These are phyloP conservation scores for Yarrowia osloensis DNA, from an alignment of 805 yeast species.

Conservation along the genomic window DNA sequence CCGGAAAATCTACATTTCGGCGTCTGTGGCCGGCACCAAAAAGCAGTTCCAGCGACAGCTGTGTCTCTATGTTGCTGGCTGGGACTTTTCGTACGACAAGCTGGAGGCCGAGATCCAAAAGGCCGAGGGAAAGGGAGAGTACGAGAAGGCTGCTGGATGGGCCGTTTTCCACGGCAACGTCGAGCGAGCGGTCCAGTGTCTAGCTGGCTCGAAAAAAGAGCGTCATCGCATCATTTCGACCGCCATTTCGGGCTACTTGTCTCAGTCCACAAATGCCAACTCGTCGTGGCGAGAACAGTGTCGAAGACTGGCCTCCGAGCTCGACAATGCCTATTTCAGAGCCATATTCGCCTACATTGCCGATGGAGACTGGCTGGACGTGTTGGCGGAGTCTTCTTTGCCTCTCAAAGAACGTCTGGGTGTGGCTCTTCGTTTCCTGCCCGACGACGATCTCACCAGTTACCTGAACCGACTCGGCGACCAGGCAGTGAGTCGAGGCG, in stretches of 20 bases:
- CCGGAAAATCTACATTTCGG: slow-evolving; percentile 38
- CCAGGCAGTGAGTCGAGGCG: slow-evolving; percentile 73
- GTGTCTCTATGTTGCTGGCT: slow-evolving; percentile 83
- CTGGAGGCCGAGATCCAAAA: slow-evolving; percentile 65
- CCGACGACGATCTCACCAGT: slow-evolving; percentile 70
- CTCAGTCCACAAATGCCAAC: slow-evolving; percentile 58
- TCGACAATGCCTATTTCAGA: slow-evolving; percentile 84
- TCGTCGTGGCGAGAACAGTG: slow-evolving; percentile 94
- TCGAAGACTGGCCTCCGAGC: slow-evolving; percentile 79
- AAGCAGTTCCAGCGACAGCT: slow-evolving; percentile 68
- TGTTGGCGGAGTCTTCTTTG: slow-evolving; percentile 81
- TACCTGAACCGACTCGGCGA: slow-evolving; percentile 72
- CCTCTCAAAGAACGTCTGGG: slow-evolving; percentile 89
- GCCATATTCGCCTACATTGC: slow-evolving; percentile 93
- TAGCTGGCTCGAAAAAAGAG: slow-evolving; percentile 72
- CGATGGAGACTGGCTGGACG: slow-evolving; percentile 96
- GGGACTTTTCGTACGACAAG: slow-evolving; percentile 79
- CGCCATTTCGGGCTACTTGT: slow-evolving; percentile 87
- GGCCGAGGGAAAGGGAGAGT: slow-evolving; percentile 59
- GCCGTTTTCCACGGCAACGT: slow-evolving; percentile 94
- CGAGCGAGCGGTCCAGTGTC: slow-evolving; percentile 72
- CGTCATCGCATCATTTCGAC: slow-evolving; percentile 79
- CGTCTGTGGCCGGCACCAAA: slow-evolving; percentile 44
- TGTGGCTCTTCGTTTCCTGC: slow-evolving; percentile 81
- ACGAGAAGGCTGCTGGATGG: slow-evolving; percentile 96